phyloP scores from a whole-genome alignment of 1,139 yeast genomes.

The Spathaspora sp. region DNA sequence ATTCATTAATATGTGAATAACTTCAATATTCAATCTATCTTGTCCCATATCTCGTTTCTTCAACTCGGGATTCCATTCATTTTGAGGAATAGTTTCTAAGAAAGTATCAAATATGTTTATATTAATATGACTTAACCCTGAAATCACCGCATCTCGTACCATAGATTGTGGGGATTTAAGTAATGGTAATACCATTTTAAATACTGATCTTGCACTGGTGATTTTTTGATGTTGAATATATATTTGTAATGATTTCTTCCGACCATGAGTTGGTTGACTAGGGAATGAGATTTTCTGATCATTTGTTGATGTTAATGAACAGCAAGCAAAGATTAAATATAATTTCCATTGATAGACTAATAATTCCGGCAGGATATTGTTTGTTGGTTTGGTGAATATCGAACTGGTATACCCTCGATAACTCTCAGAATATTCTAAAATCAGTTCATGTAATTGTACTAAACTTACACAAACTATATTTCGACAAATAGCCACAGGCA shows the following conservation, averaged over 20 bases:
- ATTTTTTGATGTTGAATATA: conserved; percentile 88
- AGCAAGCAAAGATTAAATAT: conserved; percentile 86
- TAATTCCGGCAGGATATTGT: conserved; percentile 59
- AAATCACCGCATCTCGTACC: conserved; percentile 80
- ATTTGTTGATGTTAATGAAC: conserved; percentile 84
- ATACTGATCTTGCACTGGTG: conserved; percentile 88
- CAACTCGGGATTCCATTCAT: conserved; percentile 48
- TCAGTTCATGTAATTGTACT: conserved; percentile 84
- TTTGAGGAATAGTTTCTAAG: conserved; percentile 71
- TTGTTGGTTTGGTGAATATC: conserved; percentile 26
- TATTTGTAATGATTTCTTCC: conserved; percentile 74
- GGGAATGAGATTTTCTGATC: conserved; percentile 76
- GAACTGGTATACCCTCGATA: conserved; percentile 39
- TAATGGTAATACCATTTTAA: conserved; percentile 83
- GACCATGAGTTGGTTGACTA: conserved; percentile 55
- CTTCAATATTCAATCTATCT: conserved; percentile 68
- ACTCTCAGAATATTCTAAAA: conserved; percentile 61
- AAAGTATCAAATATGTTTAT: conserved; percentile 84
- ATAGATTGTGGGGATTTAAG: conserved; percentile 69
- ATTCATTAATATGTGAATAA: conserved; percentile 70
- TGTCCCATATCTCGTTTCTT: conserved; percentile 35
- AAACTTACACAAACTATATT: conserved; percentile 88
- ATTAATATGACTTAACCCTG: conserved; percentile 86
- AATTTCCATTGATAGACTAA: conserved; percentile 86
- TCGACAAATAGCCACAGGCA: conserved; percentile 91